These are phyloP conservation scores for Tetradesmus lagerheimii DNA, from an alignment of 139 green algal genomes.

Conservation along the genomic window DNA sequence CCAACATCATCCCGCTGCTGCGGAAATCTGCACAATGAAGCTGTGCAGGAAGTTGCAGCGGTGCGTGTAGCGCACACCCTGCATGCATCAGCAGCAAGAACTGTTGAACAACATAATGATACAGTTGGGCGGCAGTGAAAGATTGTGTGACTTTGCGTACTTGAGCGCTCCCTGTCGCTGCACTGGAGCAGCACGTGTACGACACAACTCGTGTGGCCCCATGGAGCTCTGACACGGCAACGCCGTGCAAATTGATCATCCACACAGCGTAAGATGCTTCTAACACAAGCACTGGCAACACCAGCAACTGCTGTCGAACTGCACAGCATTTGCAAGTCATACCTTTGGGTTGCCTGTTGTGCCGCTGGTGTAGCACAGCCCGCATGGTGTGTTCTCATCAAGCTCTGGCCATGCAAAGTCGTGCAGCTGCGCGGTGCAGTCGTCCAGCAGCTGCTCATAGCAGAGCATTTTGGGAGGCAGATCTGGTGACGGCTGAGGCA, in stretches of 20 bases:
- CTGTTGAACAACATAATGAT: no score
- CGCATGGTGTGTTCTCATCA: constrained; percentile 74
- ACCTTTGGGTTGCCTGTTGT: constrained; percentile 74
- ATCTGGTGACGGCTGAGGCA: constrained; percentile 49
- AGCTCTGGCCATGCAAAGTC: constrained; percentile 62
- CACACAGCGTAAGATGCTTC: background rate
- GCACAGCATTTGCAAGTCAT: background rate
- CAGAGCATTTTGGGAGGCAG: constrained; percentile 57
- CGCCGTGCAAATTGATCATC: no score
- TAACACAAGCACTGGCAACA: background rate
- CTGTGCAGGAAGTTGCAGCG: background rate
- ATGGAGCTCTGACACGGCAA: no score
- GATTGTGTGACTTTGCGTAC: no score
- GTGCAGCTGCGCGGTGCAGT: background rate
- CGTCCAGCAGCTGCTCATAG: constrained; percentile 81
- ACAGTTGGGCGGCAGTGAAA: no score
- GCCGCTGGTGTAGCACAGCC: constrained; percentile 78
- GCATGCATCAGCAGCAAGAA: background rate
- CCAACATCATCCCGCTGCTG: no score
- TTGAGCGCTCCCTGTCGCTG: no score
- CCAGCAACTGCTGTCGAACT: background rate
- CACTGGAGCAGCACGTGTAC: no score
- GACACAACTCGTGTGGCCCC: no score
- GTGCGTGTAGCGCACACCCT: background rate
- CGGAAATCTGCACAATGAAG: no score